Base-by-base conservation (phyloP, 2,329 filamentous ascomycete species). In the Nemania abortiva region DNA sequence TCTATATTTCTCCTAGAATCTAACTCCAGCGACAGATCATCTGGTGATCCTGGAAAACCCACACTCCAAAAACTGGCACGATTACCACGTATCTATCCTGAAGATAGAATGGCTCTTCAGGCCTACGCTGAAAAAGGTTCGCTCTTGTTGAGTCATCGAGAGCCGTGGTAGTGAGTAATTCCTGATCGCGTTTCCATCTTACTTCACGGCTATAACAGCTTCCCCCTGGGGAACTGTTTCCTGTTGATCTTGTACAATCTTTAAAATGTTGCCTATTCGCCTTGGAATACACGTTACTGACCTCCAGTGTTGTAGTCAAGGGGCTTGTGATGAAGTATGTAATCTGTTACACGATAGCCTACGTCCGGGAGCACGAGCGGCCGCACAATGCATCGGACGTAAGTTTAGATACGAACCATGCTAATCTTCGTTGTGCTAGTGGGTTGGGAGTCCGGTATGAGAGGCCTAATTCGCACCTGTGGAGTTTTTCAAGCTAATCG, bases 361-460 rank as follows among this genome's bases (percentile, higher is more conserved):
- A 9, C 7, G 34, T 37, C 11, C 34, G 34, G 5, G 42, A 34
- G 7, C 13, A 24, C 10, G 3, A 27, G 13, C 9, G 10, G 15
- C 37, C 9, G 2, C 24, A 11, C 6, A 34, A 24, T 37, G 11
- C 24, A 37, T 9, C 34, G 34, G 34, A 37, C 34, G 34, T 37
- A 37, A 37, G 34, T 11, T 11, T 37, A 37, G 11, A 37, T 37
- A 37, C 34, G 34, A 6, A 37, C 2, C 15, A 45, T 45, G 37
- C 63, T 65, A 65, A 65, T 22, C n/a, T 15, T 6, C 13, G n/a
- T 5, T 2, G 31, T 24, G 15, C 20, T 47, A 65, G 63, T 65
- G 63, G 63, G 0, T 5, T 0, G 1, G 5, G 2, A 60, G 63
- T 20, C 56, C 63, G 37, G 63, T 65, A 49, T 6, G 63, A 37